Evolutionary conservation across 1,139 yeast species (phyloP), one percentile per base, ranked within the genome.

Genomic region (Meyerozyma sp.): DNA sequence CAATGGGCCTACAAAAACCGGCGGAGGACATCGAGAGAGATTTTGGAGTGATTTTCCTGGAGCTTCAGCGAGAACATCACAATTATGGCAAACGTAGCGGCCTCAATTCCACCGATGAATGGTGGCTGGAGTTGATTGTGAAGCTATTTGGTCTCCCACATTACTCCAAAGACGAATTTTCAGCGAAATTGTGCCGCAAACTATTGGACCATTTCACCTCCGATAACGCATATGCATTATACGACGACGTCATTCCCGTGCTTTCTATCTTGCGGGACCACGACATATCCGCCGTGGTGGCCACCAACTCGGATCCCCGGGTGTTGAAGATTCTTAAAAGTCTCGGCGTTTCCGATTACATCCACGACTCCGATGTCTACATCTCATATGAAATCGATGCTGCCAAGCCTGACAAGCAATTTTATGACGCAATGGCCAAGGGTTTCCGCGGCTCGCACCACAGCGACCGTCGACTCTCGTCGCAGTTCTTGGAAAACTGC

Each of bases 241-340:
- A 65, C 51, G 73, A 71, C 3, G 90, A 82, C 55, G 80, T 82
- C 2, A 49, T 68, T 1, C 76, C 77, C 1, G 68, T 81, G 2
- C 58, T 83, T 30, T 47, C 60, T 25, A 53, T 53, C 6, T 58
- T 77, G 25, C 55, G 61, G 25, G 47, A 50, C 2, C 54, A 61
- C 14, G 62, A 64, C n/a, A 58, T 76, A 4, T 56, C 62, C 2
- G 43, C 79, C 14, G 72, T 79, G 2, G 70, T 77, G 2, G 66
- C 80, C 14, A 78, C 84, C 47, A 84, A 84, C 55, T 81, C 88
- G 0, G 90, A 84, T 56, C 69, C 75, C 1, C 56, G 82, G 13
- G 74, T 78, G 10, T 51, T 57, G 25, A 58, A 61, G 9, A 59
- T 82, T 0, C 49, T 83, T 39, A 55, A 72, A 39, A 73, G 72